phyloP scores from a whole-genome alignment of 805 yeast species.

The Jamesozyma rosinii region DNA sequence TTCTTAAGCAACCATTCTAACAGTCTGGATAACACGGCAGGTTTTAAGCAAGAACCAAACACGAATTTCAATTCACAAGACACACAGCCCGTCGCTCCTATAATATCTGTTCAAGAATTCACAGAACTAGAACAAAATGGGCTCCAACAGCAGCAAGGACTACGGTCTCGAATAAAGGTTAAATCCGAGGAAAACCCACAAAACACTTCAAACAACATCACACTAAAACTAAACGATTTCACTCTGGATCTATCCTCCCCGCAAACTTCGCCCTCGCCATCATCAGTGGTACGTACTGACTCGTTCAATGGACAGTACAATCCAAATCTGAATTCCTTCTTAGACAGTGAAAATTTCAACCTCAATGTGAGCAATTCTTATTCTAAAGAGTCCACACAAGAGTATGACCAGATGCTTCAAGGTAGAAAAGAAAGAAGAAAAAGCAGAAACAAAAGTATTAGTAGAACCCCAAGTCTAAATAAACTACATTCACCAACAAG shows the following conservation, averaged over 20 bases:
- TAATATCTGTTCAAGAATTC: conserved; percentile 22
- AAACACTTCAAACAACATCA: not conserved
- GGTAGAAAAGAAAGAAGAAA: conserved; percentile 22
- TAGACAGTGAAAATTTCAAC: not conserved
- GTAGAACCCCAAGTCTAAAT: not conserved
- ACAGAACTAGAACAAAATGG: conserved; percentile 7
- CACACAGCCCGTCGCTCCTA: conserved; percentile 10
- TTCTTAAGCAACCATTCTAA: not conserved
- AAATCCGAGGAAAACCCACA: not conserved
- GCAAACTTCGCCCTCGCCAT: conserved; percentile 6
- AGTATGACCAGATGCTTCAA: conserved; percentile 20
- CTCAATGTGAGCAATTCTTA: not conserved
- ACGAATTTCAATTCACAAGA: not conserved
- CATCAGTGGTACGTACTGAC: not conserved
- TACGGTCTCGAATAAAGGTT: not conserved
- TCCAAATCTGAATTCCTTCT: not conserved
- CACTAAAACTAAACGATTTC: not conserved
- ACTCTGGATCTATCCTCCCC: conserved; percentile 1
- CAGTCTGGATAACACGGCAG: not conserved
- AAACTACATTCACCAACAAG: not conserved
- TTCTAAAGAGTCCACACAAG: not conserved
- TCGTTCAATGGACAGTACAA: not conserved
- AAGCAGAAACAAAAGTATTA: conserved; percentile 8
- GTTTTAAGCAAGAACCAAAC: not conserved
- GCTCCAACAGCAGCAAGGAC: not conserved